A percentile compares a stretch with the other conserved stretches of the same genome.
Conservation (phyloP, 169 alveolate species). For the Cyclospora cayetanensis region DNA sequence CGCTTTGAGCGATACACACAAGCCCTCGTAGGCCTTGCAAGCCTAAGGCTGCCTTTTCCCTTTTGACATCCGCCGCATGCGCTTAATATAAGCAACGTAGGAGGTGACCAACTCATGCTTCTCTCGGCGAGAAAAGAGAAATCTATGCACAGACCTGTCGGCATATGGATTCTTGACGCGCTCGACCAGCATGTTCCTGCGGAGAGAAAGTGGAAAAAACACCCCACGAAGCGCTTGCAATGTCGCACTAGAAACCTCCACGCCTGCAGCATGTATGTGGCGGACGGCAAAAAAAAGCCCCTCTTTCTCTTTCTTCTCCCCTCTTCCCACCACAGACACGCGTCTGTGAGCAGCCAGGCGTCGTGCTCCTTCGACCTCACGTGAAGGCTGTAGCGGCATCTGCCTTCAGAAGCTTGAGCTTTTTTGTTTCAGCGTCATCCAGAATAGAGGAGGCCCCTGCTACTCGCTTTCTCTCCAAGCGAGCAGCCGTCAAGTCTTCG, state of each 20-base stretch:
- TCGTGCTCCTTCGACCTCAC: not conserved
- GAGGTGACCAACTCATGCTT: not conserved
- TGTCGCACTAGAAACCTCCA: not conserved
- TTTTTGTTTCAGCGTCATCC: constrained; percentile 45
- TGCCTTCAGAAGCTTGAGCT: not conserved
- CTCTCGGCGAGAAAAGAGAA: not conserved
- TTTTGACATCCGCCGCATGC: no score
- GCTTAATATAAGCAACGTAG: no score
- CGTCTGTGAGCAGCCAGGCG: not conserved
- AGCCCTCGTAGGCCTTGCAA: no score
- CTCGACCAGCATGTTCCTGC: constrained; percentile 64
- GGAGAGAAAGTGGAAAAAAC: not conserved
- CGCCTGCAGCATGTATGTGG: not conserved
- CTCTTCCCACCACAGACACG: not conserved
- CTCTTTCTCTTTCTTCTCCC: no score
- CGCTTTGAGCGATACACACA: no score
- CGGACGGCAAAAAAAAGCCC: not conserved
- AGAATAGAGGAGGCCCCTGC: not conserved
- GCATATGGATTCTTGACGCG: constrained; percentile 58
- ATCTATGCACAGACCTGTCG: not conserved
- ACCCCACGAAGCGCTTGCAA: not conserved
- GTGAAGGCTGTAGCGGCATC: constrained; percentile 59
- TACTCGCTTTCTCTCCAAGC: constrained; percentile 16
- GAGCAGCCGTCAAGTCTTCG: constrained; percentile 4
- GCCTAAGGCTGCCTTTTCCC: no score